Evolutionary conservation across 1,284 basidiomycete species (phyloP).

Genomic region (Papiliotrema flavescens): DNA sequence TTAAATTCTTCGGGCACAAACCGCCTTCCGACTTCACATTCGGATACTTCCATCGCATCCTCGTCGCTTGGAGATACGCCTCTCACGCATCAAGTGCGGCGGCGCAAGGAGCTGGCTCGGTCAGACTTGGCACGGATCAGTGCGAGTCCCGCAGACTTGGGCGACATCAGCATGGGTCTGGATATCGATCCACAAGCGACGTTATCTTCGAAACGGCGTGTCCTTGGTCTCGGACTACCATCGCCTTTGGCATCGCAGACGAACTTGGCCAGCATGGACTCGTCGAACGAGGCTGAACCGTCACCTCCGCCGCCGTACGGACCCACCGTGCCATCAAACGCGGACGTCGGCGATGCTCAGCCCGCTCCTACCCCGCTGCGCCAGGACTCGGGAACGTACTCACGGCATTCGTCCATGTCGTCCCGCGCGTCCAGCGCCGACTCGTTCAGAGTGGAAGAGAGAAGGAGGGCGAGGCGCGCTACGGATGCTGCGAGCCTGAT

Average conservation of each 20-base stretch:
- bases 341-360: background rate
- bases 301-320: slow-evolving; percentile 33
- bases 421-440: background rate
- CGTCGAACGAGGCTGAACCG: slow-evolving; percentile 8
- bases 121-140: slow-evolving; percentile 1
- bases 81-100: slow-evolving; percentile 5
- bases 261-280: background rate
- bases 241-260: background rate
- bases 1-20: background rate
- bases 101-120: background rate
- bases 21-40: background rate
- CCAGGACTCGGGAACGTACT: slow-evolving; percentile 9
- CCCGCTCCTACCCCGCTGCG: slow-evolving; percentile 7
- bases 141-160: slow-evolving; percentile 4
- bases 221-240: background rate
- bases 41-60: no score
- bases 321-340: background rate
- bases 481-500: slow-evolving; percentile 17
- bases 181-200: slow-evolving; percentile 4
- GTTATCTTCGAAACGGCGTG: slow-evolving; percentile 3
- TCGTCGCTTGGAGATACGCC: slow-evolving; percentile 2
- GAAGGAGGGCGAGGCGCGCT: slow-evolving; percentile 10
- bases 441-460: slow-evolving; percentile 3
- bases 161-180: slow-evolving; percentile 17
- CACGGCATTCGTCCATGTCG: slow-evolving; percentile 5